phyloP scores from a whole-genome alignment of 169 alveolate genomes.

The Fabrea salina region DNA sequence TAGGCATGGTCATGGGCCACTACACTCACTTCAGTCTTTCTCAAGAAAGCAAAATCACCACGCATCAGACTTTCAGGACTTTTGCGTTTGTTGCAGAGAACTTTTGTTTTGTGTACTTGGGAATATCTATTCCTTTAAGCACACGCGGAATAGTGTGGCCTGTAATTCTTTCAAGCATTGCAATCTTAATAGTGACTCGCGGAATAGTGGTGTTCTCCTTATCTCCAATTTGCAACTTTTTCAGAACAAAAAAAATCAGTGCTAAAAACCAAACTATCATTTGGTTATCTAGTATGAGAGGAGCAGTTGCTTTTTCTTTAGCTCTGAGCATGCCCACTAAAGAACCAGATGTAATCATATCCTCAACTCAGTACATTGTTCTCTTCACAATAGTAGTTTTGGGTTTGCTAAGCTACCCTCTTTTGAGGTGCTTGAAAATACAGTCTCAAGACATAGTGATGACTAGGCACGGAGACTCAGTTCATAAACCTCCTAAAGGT shows the following conservation, averaged over 20 bases:
- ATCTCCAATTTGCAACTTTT: slow-evolving; percentile 26
- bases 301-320: slow-evolving; percentile 53
- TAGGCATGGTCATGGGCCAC: slow-evolving; percentile 46
- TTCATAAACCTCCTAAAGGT: neutral
- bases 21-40: slow-evolving; percentile 35
- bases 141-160: neutral
- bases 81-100: slow-evolving; percentile 42
- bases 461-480: neutral
- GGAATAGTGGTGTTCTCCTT: slow-evolving; percentile 36
- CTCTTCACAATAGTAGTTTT: slow-evolving; percentile 24
- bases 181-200: slow-evolving; percentile 30
- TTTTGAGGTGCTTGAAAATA: neutral
- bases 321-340: slow-evolving; percentile 37
- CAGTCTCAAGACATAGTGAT: neutral
- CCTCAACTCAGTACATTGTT: slow-evolving; percentile 32
- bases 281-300: slow-evolving; percentile 50
- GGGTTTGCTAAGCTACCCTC: slow-evolving; percentile 27
- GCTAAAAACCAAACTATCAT: slow-evolving; percentile 19
- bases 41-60: slow-evolving; percentile 31
- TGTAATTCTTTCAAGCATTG: neutral
- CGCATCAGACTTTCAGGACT: slow-evolving; percentile 11
- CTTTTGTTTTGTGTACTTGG: slow-evolving; percentile 49
- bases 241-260: slow-evolving; percentile 11
- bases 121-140: slow-evolving; percentile 35
- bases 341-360: neutral